Percentiles rank a stretch among this genome's conserved stretches.
Conservation (phyloP, 2,329 filamentous ascomycete species). For the Aspergillus neotritici region DNA sequence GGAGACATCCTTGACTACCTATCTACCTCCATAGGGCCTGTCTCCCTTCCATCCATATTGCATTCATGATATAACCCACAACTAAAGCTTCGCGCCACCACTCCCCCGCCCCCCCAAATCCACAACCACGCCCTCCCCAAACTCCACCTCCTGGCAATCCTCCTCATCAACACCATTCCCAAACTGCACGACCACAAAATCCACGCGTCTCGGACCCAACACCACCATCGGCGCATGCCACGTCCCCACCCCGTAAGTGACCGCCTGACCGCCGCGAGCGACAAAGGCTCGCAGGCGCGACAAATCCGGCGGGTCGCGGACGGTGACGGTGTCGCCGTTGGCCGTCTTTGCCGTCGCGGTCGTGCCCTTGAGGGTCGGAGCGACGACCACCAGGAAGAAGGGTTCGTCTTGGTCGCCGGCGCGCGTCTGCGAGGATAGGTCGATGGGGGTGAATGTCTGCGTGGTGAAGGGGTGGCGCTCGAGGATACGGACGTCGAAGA, state of each 20-base stretch:
- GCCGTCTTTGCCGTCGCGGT: constrained; percentile 30
- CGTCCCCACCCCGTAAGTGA: constrained; percentile 86
- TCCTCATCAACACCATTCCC: constrained; percentile 74
- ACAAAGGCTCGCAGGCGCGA: constrained; percentile 67
- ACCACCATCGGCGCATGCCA: constrained; percentile 98
- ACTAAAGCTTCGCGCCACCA: neutral
- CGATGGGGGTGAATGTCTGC: constrained; percentile 84
- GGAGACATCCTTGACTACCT: too few relatives aligned
- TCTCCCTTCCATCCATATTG: too few relatives aligned
- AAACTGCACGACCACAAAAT: constrained; percentile 87
- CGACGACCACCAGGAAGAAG: constrained; percentile 78
- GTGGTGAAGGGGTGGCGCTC: constrained; percentile 92
- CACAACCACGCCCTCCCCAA: constrained; percentile 38
- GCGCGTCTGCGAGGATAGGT: constrained; percentile 37
- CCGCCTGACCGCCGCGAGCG: constrained; percentile 70
- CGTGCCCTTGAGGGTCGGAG: constrained; percentile 59
- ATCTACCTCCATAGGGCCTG: too few relatives aligned
- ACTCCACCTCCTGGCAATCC: constrained; percentile 76
- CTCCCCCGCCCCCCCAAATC: constrained; percentile 17
- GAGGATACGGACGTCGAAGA: constrained; percentile 66
- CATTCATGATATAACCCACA: neutral
- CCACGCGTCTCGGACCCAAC: constrained; percentile 63
- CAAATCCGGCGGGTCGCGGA: constrained; percentile 63
- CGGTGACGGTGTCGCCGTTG: constrained; percentile 21
- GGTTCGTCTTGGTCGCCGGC: constrained; percentile 25